Evolutionary conservation across 2,329 filamentous ascomycete genomes (phyloP).

Genomic region (Leptoxyphium fumago): DNA sequence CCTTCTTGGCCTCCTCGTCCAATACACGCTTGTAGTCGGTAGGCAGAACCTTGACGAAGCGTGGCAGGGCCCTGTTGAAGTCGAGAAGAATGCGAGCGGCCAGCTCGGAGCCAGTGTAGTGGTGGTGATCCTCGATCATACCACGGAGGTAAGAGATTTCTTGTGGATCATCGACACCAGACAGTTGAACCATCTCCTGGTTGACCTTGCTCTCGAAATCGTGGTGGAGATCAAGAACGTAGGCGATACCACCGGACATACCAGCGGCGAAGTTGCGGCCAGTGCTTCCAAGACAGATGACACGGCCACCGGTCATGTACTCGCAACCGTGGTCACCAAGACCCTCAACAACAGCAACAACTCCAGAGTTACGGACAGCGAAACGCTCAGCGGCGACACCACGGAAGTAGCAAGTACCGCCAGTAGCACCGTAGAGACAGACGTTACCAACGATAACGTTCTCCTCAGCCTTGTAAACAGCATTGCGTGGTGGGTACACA

Average conservation of each 20-base stretch:
- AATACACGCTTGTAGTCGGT: constrained; percentile 94
- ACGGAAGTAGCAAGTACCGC: constrained; percentile 88
- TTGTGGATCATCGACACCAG: constrained; percentile 64
- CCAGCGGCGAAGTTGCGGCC: constrained; percentile 95
- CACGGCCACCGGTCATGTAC: constrained; percentile 95
- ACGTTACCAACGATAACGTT: constrained; percentile 89
- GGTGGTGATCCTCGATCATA: constrained; percentile 90
- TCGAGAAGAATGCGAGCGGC: constrained; percentile 88
- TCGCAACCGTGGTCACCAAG: constrained; percentile 93
- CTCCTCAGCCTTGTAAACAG: constrained; percentile 91
- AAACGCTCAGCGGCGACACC: constrained; percentile 94
- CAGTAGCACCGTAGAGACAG: constrained; percentile 87
- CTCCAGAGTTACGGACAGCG: constrained; percentile 90
- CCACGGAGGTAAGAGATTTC: constrained; percentile 86
- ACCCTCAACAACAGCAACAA: constrained; percentile 89
- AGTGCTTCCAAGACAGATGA: constrained; percentile 73
- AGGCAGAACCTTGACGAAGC: constrained; percentile 86
- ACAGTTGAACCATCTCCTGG: constrained; percentile 91
- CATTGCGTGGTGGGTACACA: constrained; percentile 78
- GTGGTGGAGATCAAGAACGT: constrained; percentile 75
- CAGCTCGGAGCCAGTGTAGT: constrained; percentile 92
- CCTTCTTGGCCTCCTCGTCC: constrained; percentile 71
- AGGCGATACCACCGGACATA: constrained; percentile 97
- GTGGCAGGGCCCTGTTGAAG: constrained; percentile 78
- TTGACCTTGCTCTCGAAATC: constrained; percentile 93